phyloP scores from a whole-genome alignment of 345 rosid species.

The Cardamine resedifolia region DNA sequence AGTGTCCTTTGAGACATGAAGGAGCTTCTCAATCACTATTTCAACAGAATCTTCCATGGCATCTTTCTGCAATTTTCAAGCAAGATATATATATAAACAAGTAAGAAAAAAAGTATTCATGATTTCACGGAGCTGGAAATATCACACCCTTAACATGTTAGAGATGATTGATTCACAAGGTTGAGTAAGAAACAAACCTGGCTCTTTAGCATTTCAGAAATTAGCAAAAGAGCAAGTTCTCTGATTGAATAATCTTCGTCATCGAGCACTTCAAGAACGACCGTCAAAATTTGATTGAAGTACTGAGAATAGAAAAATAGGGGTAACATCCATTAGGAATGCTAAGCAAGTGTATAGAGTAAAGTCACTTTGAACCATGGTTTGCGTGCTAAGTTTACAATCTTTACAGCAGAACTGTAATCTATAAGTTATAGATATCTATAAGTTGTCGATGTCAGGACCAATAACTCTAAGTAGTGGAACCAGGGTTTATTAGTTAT shows the following conservation, averaged over 20 bases:
- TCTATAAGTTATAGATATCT: not conserved
- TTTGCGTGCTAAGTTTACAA: constrained; percentile 3
- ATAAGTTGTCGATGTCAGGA: not conserved
- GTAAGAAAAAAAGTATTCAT: constrained; percentile 18
- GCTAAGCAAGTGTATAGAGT: constrained; percentile 6
- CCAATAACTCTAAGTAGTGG: constrained; percentile 11
- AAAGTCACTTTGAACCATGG: constrained; percentile 13
- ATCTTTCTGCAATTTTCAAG: constrained; percentile 59
- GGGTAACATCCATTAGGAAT: constrained; percentile 14
- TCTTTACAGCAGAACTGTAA: not conserved
- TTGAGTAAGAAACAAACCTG: constrained; percentile 55
- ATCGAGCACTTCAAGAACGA: constrained; percentile 92
- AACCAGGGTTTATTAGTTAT: constrained; percentile 24
- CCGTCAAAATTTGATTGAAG: constrained; percentile 94
- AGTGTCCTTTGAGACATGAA: constrained; percentile 74
- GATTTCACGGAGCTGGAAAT: constrained; percentile 2
- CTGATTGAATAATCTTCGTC: constrained; percentile 66
- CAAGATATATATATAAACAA: constrained; percentile 23
- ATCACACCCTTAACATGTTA: not conserved
- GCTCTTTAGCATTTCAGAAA: constrained; percentile 78
- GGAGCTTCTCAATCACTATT: constrained; percentile 89
- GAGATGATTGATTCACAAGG: not conserved
- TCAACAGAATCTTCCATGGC: constrained; percentile 91
- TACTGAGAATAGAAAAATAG: constrained; percentile 55
- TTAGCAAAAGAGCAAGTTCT: constrained; percentile 74